phyloP scores from a whole-genome alignment of 2,329 filamentous ascomycete genomes.

The Trichoderma brevicompactum region DNA sequence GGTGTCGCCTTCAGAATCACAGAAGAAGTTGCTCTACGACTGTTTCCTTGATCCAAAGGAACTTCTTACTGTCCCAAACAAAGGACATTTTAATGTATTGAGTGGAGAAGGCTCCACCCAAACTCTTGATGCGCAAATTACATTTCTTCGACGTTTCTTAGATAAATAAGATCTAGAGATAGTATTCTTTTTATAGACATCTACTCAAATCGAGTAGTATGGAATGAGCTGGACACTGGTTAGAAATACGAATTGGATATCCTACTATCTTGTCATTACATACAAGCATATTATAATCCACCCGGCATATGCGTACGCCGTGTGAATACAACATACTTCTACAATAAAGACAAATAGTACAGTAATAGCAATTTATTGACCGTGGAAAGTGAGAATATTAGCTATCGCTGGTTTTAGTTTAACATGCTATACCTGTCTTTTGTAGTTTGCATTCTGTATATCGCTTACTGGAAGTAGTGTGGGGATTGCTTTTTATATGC shows the following conservation, averaged over 20 bases:
- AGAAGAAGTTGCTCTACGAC: slow-evolving; percentile 27
- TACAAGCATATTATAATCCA: too few relatives aligned
- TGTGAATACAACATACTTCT: too few relatives aligned
- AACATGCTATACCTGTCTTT: neutral
- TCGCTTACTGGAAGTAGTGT: neutral
- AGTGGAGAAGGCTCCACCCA: neutral
- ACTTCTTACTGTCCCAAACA: neutral
- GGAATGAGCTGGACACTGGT: too few relatives aligned
- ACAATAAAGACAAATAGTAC: too few relatives aligned
- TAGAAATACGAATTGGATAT: too few relatives aligned
- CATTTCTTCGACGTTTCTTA: neutral
- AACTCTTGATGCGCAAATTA: neutral
- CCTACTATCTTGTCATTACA: too few relatives aligned
- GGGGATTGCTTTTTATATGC: neutral
- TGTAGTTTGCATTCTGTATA: neutral
- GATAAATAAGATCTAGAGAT: too few relatives aligned
- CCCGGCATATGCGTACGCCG: too few relatives aligned
- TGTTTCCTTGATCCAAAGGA: neutral
- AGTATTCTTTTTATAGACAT: too few relatives aligned
- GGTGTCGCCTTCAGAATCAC: slow-evolving; percentile 40
- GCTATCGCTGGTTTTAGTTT: neutral
- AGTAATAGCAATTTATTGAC: too few relatives aligned
- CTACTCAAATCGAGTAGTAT: too few relatives aligned
- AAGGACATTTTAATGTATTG: neutral
- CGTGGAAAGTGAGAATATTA: too few relatives aligned